Base-by-base conservation (phyloP, 331 rosid species). In the Phaseolus coccineus region DNA sequence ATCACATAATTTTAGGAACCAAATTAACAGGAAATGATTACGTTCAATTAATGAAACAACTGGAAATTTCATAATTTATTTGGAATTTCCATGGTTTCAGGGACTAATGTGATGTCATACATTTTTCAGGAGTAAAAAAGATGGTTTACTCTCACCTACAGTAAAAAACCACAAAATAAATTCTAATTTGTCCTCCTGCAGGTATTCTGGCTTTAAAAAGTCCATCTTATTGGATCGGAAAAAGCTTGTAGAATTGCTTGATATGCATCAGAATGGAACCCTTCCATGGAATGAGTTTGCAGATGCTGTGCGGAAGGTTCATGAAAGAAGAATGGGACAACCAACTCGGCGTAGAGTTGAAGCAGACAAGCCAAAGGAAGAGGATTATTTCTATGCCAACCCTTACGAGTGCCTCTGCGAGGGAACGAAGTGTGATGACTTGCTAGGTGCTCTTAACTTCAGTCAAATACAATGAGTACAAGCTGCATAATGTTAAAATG, bases 371-470 rank as follows among this genome's bases (percentile, higher is more conserved):
- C 98, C 99, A 2, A 96, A 96, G 89, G 99, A 96, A 84, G 99
- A 93, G 84, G 97, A 96, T 73, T 96, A 96, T 81, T 96, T 96
- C 83, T 96, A 91, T 25, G 97, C 99, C 83, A 96, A 96, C 78
- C 98, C 99, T 74, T 87, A 93, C 0, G 99, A 96, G 80, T 96
- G 99, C 79, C 85, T 93, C 9, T 96, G 99, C 55, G 93, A 82
- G 80, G 92, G 74, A 82, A 69, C 88, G 33, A 76, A 82, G 73
- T 91, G 98, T 53, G 84, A 89, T 61, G 82, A 83, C 76, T 84
- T 83, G 80, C 86, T 79, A 58, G 83, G 83, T 77, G 80, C 83
- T 53, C 84, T 33, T 22, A 89, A 90, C 82, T 77, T 86, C 6
- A 85, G 80, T 77, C 64, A 73, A 72, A 61, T 28, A 27, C 52